Conservation (phyloP, 805 yeast genomes). For the Tetrapisispora namnaoensis region DNA sequence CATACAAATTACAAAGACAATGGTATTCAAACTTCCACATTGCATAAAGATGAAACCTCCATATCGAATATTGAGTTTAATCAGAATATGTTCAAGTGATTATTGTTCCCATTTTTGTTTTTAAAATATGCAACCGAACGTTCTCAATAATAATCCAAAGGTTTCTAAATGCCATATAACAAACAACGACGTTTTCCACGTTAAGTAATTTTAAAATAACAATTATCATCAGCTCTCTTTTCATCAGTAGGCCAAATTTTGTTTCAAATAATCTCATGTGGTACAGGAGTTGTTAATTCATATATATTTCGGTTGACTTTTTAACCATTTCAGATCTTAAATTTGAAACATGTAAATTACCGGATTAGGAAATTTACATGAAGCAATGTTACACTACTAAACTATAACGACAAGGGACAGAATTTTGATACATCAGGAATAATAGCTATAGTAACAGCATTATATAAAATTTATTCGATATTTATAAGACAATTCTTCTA, state of each 20-base stretch:
- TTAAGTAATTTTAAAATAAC: background rate
- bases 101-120: background rate
- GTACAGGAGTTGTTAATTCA: too few relatives aligned
- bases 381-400: background rate
- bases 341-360: constrained; percentile 3
- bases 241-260: background rate
- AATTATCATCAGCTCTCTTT: too few relatives aligned
- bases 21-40: background rate
- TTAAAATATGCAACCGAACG: background rate
- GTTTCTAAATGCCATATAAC: background rate
- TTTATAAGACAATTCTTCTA: too few relatives aligned
- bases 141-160: background rate
- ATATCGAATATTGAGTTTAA: background rate
- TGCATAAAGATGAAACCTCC: background rate
- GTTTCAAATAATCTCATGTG: background rate
- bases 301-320: too few relatives aligned
- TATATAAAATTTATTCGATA: too few relatives aligned
- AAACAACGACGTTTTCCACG: background rate
- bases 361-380: constrained; percentile 1
- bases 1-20: background rate
- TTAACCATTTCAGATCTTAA: background rate
- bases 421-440: background rate
- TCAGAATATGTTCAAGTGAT: background rate
- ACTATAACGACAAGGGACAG: background rate
- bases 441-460: too few relatives aligned